Conservation (phyloP, 441 rosid genomes). For the Croton setiger region DNA sequence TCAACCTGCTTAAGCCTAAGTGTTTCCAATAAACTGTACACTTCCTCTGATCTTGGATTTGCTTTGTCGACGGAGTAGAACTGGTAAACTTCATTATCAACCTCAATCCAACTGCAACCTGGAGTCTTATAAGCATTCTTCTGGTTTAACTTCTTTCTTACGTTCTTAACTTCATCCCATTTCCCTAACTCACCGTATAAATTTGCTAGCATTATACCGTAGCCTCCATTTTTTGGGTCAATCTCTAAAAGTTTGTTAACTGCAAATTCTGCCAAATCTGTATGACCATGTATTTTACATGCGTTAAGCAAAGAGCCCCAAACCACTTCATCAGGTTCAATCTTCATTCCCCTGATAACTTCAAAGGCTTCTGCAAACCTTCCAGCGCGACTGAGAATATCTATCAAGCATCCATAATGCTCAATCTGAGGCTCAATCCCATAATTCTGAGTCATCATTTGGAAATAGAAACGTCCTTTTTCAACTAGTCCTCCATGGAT, state of each 20-base stretch:
- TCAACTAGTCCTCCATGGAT: constrained; percentile 57
- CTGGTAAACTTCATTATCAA: constrained; percentile 56
- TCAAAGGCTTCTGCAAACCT: constrained; percentile 48
- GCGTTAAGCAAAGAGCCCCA: constrained; percentile 63
- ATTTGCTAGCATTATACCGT: constrained; percentile 71
- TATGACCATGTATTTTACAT: constrained; percentile 42
- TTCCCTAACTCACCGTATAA: constrained; percentile 63
- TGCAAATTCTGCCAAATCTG: constrained; percentile 64
- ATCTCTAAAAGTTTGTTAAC: constrained; percentile 55
- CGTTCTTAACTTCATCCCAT: constrained; percentile 65
- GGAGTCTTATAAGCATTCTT: constrained; percentile 63
- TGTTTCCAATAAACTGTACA: constrained; percentile 42
- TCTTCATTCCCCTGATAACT: constrained; percentile 27
- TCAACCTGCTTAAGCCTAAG: constrained; percentile 20
- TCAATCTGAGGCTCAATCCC: constrained; percentile 51
- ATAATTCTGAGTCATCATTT: constrained; percentile 39
- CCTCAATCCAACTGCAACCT: constrained; percentile 90
- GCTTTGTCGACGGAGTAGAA: constrained; percentile 61
- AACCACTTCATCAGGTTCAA: constrained; percentile 48
- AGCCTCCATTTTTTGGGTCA: constrained; percentile 66
- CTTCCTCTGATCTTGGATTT: constrained; percentile 56
- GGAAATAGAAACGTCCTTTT: constrained; percentile 39
- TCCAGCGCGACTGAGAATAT: constrained; percentile 64
- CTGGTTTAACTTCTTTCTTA: constrained; percentile 59
- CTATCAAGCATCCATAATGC: constrained; percentile 71